Conservation (phyloP, 2,329 filamentous ascomycete genomes). For the Penicillium janthinellum region DNA sequence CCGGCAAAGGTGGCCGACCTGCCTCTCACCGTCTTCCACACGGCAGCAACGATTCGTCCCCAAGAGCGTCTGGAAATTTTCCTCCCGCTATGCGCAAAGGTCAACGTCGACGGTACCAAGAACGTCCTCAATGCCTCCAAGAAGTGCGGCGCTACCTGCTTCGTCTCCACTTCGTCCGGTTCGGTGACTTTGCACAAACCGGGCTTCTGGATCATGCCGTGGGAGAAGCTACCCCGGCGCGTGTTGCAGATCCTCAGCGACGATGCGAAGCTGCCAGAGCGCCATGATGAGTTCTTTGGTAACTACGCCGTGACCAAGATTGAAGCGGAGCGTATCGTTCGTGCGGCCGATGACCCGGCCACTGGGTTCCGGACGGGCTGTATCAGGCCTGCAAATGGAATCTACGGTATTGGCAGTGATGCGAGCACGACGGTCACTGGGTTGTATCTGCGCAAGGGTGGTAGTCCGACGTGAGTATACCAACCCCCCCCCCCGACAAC, state of each 20-base stretch:
- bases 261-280: slow-evolving; percentile 42
- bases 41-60: slow-evolving; percentile 57
- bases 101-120: slow-evolving; percentile 56
- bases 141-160: slow-evolving; percentile 50
- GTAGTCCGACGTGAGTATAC: slow-evolving; percentile 36
- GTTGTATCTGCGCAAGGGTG: slow-evolving; percentile 42
- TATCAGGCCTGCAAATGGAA: slow-evolving; percentile 57
- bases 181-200: slow-evolving; percentile 49
- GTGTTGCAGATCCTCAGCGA: slow-evolving; percentile 53
- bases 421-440: slow-evolving; percentile 41
- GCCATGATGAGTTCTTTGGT: slow-evolving; percentile 48
- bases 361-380: slow-evolving; percentile 54
- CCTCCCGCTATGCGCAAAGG: slow-evolving; percentile 50
- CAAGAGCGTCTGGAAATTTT: slow-evolving; percentile 51
- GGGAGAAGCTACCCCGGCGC: slow-evolving; percentile 43
- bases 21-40: slow-evolving; percentile 61
- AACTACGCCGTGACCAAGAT: slow-evolving; percentile 57
- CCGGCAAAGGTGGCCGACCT: slow-evolving; percentile 41
- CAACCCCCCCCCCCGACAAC: neutral
- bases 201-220: slow-evolving; percentile 49
- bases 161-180: slow-evolving; percentile 57
- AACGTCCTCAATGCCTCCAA: slow-evolving; percentile 54
- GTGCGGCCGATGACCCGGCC: slow-evolving; percentile 43
- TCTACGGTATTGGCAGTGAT: slow-evolving; percentile 55
- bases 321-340: slow-evolving; percentile 55